These are phyloP conservation scores for Hypoxylon sp. DNA, from an alignment of 2,329 filamentous ascomycete species.

Conservation along the genomic window DNA sequence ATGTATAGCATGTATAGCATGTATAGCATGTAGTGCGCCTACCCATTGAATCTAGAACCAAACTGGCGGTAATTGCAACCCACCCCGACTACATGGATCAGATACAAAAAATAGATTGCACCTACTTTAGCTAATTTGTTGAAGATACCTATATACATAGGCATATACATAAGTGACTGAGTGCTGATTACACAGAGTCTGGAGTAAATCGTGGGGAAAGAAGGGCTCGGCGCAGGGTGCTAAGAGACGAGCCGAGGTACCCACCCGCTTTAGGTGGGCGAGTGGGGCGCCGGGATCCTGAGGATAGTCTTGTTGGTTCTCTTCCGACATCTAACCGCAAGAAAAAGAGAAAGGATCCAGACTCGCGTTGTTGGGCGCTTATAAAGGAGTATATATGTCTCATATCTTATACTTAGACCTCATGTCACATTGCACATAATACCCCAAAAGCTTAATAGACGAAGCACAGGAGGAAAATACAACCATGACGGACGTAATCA, in stretches of 20 bases:
- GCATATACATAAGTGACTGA: slow-evolving; percentile 1
- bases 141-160: background rate
- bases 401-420: background rate
- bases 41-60: background rate
- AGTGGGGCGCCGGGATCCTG: slow-evolving; percentile 1
- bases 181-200: slow-evolving; percentile 3
- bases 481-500: slow-evolving; percentile 59
- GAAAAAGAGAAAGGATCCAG: background rate
- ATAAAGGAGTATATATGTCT: background rate
- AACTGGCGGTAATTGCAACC: background rate
- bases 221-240: background rate
- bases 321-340: background rate
- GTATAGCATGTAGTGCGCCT: background rate
- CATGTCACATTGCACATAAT: background rate
- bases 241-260: slow-evolving; percentile 24
- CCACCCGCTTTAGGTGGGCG: slow-evolving; percentile 1
- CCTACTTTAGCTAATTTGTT: background rate
- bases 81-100: background rate
- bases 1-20: no score
- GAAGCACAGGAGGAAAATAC: background rate
- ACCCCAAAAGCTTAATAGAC: background rate
- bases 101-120: background rate
- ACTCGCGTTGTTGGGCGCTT: background rate
- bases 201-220: slow-evolving; percentile 32
- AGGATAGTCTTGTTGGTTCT: slow-evolving; percentile 5